phyloP scores from a whole-genome alignment of 1,139 yeast genomes.

The Hyphopichia fennica region DNA sequence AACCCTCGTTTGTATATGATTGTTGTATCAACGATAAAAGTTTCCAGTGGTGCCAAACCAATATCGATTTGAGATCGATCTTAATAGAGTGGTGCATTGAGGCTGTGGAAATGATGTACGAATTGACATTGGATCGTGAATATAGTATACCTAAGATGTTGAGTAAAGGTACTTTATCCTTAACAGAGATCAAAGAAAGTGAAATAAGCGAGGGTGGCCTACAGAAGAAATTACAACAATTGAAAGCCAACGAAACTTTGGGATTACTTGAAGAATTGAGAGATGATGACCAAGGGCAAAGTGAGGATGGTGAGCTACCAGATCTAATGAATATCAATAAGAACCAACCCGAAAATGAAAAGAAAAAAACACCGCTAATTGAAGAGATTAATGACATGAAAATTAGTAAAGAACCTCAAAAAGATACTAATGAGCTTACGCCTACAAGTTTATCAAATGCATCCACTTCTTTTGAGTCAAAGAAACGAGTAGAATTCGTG shows the following conservation, averaged over 20 bases:
- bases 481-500: conserved; percentile 5
- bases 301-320: conserved; percentile 16
- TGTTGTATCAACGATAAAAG: conserved; percentile 68
- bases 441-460: conserved; percentile 3
- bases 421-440: too few species aligned
- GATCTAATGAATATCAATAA: conserved; percentile 19
- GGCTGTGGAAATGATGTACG: conserved; percentile 55
- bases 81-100: conserved; percentile 67
- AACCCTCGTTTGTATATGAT: conserved; percentile 64
- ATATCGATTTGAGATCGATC: conserved; percentile 47
- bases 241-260: conserved; percentile 40
- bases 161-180: conserved; percentile 53
- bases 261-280: conserved; percentile 42
- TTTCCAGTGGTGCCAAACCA: conserved; percentile 61
- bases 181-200: conserved; percentile 31
- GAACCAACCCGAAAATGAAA: conserved; percentile 8
- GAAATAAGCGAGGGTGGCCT: conserved; percentile 36
- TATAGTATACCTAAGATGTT: conserved; percentile 61
- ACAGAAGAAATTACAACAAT: conserved; percentile 29
- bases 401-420: conserved; percentile 7
- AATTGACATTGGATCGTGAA: conserved; percentile 38
- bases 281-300: conserved; percentile 15
- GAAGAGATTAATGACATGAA: conserved; percentile 37
- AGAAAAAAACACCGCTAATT: conserved; percentile 29
- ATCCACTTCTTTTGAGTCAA: conserved; percentile 2